Conservation (phyloP, 345 rosid species). For the Sonneratia caseolaris region DNA sequence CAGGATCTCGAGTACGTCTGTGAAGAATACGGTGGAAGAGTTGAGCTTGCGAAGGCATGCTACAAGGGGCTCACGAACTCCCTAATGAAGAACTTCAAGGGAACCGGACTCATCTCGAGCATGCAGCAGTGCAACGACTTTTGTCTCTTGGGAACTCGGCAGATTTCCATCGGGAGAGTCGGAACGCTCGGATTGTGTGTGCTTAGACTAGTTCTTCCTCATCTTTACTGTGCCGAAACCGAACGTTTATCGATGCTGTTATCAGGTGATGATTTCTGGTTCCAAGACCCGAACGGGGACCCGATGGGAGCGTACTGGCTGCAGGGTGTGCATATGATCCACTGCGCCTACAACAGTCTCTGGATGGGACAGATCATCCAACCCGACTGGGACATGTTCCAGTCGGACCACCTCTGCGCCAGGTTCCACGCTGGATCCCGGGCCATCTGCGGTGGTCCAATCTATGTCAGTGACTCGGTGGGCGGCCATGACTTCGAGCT, state of each 20-base stretch:
- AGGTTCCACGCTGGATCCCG: conserved; percentile 78
- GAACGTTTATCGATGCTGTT: too few species aligned
- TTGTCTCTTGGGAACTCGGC: conserved; percentile 72
- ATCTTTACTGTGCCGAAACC: too few species aligned
- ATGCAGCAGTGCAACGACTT: conserved; percentile 96
- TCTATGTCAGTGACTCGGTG: conserved; percentile 70
- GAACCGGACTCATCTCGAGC: conserved; percentile 63
- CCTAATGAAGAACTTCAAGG: conserved; percentile 60
- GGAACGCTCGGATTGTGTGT: conserved; percentile 25
- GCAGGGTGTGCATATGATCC: conserved; percentile 87
- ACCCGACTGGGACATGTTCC: conserved; percentile 99
- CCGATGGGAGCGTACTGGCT: conserved; percentile 85
- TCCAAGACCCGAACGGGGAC: conserved; percentile 84
- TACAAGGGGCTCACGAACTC: conserved; percentile 57
- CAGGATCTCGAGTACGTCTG: conserved; percentile 60
- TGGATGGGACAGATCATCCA: conserved; percentile 90
- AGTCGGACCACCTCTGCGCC: conserved; percentile 80
- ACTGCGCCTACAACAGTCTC: conserved; percentile 82
- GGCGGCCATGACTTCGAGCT: conserved; percentile 67
- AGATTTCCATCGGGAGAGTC: conserved; percentile 82
- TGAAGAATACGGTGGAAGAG: conserved; percentile 78
- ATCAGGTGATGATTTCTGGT: conserved; percentile 91
- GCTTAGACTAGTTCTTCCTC: too few species aligned
- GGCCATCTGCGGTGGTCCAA: conserved; percentile 83
- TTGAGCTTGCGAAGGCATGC: conserved; percentile 62